A percentile compares a stretch with the other conserved stretches of the same genome.
Evolutionary conservation across 805 yeast species (phyloP).

Genomic region (Yamadazyma kitorensis): DNA sequence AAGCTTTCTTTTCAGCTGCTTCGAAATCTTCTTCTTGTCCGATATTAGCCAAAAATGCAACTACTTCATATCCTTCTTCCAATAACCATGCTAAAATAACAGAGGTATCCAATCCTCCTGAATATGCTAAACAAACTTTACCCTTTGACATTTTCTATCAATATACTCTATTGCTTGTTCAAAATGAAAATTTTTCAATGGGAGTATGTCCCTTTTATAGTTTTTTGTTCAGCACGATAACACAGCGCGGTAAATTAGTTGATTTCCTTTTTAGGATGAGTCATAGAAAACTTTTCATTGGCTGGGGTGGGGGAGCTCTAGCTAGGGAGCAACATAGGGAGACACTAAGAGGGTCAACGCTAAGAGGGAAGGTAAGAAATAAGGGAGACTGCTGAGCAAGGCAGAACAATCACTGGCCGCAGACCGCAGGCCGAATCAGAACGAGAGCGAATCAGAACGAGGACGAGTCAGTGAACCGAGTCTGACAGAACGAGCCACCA

Average conservation of each 20-base stretch:
- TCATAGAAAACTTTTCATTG: too few relatives aligned
- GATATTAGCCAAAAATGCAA: slow-evolving; percentile 96
- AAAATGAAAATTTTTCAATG: slow-evolving; percentile 10
- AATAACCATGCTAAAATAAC: slow-evolving; percentile 97
- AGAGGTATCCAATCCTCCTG: slow-evolving; percentile 98
- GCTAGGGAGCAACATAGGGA: too few relatives aligned
- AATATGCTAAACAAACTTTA: slow-evolving; percentile 98
- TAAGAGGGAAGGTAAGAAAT: too few relatives aligned
- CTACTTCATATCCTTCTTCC: slow-evolving; percentile 96
- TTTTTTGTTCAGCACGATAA: slow-evolving; percentile 18
- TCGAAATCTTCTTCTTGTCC: slow-evolving; percentile 99
- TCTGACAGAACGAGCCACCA: too few relatives aligned
- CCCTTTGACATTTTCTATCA: slow-evolving; percentile 95
- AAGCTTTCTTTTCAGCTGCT: slow-evolving; percentile 94
- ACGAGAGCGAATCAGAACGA: too few relatives aligned
- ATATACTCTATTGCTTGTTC: not conserved
- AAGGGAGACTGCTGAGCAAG: too few relatives aligned
- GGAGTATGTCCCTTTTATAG: slow-evolving; percentile 8
- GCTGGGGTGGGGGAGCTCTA: too few relatives aligned
- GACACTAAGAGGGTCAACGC: too few relatives aligned
- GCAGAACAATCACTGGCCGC: too few relatives aligned
- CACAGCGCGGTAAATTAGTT: slow-evolving; percentile 28
- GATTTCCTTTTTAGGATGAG: slow-evolving; percentile 14
- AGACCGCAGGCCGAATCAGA: too few relatives aligned
- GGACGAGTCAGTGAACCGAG: too few relatives aligned